These are phyloP conservation scores for Candida nanaspora DNA, from an alignment of 805 yeast species.

Conservation along the genomic window DNA sequence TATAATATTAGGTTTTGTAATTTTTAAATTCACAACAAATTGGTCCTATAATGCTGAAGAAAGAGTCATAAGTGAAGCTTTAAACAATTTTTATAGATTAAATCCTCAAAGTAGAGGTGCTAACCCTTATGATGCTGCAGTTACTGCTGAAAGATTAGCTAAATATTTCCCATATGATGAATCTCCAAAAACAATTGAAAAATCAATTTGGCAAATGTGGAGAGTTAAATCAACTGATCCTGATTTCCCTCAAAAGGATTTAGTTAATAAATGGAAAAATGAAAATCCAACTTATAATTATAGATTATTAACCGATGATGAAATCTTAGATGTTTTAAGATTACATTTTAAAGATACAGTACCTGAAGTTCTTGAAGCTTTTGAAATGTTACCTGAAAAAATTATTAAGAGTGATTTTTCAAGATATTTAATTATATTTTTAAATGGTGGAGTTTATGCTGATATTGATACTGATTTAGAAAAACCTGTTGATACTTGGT, in stretches of 20 bases:
- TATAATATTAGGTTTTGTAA: slow-evolving; percentile 17
- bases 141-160: slow-evolving; percentile 23
- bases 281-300: slow-evolving; percentile 26
- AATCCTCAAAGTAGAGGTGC: slow-evolving; percentile 27
- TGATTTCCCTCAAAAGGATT: slow-evolving; percentile 26
- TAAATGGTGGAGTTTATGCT: slow-evolving; percentile 55
- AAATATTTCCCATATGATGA: slow-evolving; percentile 26
- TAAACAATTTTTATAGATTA: slow-evolving; percentile 22
- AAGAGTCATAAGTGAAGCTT: slow-evolving; percentile 18
- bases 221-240: slow-evolving; percentile 26
- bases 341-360: slow-evolving; percentile 24
- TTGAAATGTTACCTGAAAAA: slow-evolving; percentile 45
- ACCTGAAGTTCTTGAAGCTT: slow-evolving; percentile 51
- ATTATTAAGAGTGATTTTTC: slow-evolving; percentile 48
- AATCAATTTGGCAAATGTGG: slow-evolving; percentile 29
- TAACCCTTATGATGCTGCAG: slow-evolving; percentile 25
- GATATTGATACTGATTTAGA: slow-evolving; percentile 54
- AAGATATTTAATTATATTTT: slow-evolving; percentile 44
- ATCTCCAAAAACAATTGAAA: slow-evolving; percentile 25
- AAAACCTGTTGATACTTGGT: slow-evolving; percentile 55
- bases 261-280: slow-evolving; percentile 25
- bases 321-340: slow-evolving; percentile 20
- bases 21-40: slow-evolving; percentile 18
- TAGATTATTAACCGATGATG: slow-evolving; percentile 25
- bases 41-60: slow-evolving; percentile 20